Evolutionary conservation across 1,139 yeast genomes (phyloP).

Genomic region (Nakaseomyces bracarensis): DNA sequence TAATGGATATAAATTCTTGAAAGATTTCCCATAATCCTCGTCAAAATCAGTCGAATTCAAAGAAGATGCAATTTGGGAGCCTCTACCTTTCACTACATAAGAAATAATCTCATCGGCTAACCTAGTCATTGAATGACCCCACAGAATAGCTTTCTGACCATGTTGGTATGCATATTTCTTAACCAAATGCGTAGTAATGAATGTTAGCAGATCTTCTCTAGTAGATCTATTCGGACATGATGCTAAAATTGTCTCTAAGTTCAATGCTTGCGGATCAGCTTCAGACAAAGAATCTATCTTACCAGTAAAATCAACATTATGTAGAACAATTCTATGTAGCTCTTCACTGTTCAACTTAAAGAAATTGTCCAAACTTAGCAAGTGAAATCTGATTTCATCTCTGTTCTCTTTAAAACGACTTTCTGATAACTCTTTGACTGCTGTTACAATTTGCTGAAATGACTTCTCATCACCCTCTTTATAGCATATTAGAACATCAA

Average conservation of each 20-base stretch:
- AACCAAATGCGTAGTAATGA: slow-evolving; percentile 45
- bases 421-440: slow-evolving; percentile 20
- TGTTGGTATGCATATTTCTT: slow-evolving; percentile 41
- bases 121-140: slow-evolving; percentile 76
- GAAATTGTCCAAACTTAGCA: slow-evolving; percentile 37
- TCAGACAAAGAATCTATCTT: neutral
- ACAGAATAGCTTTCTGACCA: slow-evolving; percentile 49
- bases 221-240: slow-evolving; percentile 46
- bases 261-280: neutral
- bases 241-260: slow-evolving; percentile 14
- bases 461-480: slow-evolving; percentile 8
- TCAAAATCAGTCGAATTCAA: slow-evolving; percentile 41
- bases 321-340: slow-evolving; percentile 15
- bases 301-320: slow-evolving; percentile 13
- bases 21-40: slow-evolving; percentile 27
- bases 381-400: slow-evolving; percentile 32
- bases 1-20: slow-evolving; percentile 56
- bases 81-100: slow-evolving; percentile 84
- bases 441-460: slow-evolving; percentile 12
- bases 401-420: slow-evolving; percentile 18
- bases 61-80: slow-evolving; percentile 50
- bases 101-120: slow-evolving; percentile 74
- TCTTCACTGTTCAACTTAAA: slow-evolving; percentile 11
- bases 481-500: slow-evolving; percentile 41
- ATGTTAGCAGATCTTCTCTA: slow-evolving; percentile 49